Evolutionary conservation across 768 basidiomycete genomes (phyloP).

Genomic region (Suillus alpinus): DNA sequence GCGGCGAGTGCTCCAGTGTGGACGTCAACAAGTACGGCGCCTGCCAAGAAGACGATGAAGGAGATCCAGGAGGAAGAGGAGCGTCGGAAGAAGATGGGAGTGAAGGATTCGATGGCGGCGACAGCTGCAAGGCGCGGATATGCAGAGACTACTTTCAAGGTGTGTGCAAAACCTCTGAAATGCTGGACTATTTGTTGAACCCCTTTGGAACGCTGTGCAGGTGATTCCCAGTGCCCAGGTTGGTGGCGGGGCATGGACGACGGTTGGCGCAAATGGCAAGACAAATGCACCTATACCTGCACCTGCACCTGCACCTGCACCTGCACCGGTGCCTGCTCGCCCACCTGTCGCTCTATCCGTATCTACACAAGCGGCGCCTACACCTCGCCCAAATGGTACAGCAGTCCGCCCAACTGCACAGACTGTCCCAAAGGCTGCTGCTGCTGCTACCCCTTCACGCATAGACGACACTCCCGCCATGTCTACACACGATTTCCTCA

Average conservation of each 20-base stretch:
- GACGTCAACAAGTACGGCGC: constrained; percentile 60
- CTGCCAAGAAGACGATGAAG: constrained; percentile 89
- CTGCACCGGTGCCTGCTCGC: constrained; percentile 27
- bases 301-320: constrained; percentile 13
- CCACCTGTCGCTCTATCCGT: constrained; percentile 33
- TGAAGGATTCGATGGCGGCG: constrained; percentile 58
- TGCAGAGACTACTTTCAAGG: constrained; percentile 78
- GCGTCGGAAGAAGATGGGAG: constrained; percentile 64
- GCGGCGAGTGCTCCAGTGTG: constrained; percentile 55
- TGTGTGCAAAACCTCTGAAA: constrained; percentile 23
- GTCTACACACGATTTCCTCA: constrained; percentile 88
- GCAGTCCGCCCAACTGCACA: constrained; percentile 36
- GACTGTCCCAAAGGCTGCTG: constrained; percentile 26
- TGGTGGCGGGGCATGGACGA: constrained; percentile 75
- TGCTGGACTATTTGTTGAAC: constrained; percentile 4
- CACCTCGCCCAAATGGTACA: constrained; percentile 38
- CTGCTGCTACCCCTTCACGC: constrained; percentile 34
- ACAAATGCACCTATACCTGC: constrained; percentile 23
- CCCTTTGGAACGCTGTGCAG: constrained; percentile 19
- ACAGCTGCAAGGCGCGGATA: constrained; percentile 67
- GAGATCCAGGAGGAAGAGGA: constrained; percentile 99
- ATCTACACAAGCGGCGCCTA: constrained; percentile 26
- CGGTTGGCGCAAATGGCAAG: constrained; percentile 81
- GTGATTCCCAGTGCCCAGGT: constrained; percentile 25
- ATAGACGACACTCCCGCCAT: constrained; percentile 61